A percentile compares a stretch with the other conserved stretches of the same genome.
phyloP scores from a whole-genome alignment of 768 basidiomycete species.

The Hemileccinum impolitum region DNA sequence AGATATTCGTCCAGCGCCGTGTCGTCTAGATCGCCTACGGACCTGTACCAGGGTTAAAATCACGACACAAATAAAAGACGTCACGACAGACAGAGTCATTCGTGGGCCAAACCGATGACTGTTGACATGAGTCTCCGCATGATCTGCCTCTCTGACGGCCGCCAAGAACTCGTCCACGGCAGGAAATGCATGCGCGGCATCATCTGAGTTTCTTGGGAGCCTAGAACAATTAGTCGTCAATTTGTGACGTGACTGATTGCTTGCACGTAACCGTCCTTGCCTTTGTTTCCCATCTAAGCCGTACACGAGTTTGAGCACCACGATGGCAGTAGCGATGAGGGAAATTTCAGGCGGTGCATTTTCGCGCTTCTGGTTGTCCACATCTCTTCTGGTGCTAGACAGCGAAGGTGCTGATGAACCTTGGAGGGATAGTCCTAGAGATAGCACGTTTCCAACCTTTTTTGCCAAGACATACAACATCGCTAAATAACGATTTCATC shows the following conservation, averaged over 20 bases:
- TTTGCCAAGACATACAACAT: constrained; percentile 64
- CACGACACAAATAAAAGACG: constrained; percentile 6
- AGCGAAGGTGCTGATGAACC: constrained; percentile 47
- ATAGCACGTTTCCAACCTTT: constrained; percentile 51
- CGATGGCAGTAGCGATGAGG: constrained; percentile 54
- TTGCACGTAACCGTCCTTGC: constrained; percentile 33
- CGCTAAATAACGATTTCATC: constrained; percentile 34
- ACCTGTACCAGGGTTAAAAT: constrained; percentile 35
- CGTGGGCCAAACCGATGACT: constrained; percentile 42
- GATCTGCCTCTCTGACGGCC: constrained; percentile 37
- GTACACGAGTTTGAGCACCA: constrained; percentile 82
- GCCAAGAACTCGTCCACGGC: constrained; percentile 46
- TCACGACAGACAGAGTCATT: constrained; percentile 42
- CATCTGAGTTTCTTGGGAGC: constrained; percentile 42
- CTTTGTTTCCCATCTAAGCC: constrained; percentile 70
- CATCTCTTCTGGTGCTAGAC: constrained; percentile 36
- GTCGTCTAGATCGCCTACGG: constrained; percentile 49
- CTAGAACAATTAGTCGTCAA: constrained; percentile 32
- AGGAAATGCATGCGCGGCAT: constrained; percentile 63
- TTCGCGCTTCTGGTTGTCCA: constrained; percentile 52
- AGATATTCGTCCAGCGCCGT: constrained; percentile 61
- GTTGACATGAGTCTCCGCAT: constrained; percentile 29
- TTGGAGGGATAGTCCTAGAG: constrained; percentile 60
- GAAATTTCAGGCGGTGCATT: constrained; percentile 67
- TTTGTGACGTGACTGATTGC: background rate